Conservation (phyloP, 2,329 filamentous ascomycete genomes). For the Cordyceps pruinosa region DNA sequence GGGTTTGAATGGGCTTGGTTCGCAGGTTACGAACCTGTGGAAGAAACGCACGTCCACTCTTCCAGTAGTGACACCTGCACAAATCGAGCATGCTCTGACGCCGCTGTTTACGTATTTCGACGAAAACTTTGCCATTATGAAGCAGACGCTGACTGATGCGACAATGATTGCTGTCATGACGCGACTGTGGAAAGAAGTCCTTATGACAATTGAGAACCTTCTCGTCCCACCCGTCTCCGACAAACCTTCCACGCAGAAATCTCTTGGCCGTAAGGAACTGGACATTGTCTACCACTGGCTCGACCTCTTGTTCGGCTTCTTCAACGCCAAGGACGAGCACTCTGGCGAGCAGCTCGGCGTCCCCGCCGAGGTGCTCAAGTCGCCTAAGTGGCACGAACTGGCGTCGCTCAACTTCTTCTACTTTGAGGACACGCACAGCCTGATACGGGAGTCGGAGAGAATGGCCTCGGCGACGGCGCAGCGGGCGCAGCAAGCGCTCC, state of each 20-base stretch:
- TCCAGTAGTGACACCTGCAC: slow-evolving; percentile 57
- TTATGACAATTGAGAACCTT: slow-evolving; percentile 82
- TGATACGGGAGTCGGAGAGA: slow-evolving; percentile 90
- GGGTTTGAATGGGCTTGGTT: slow-evolving; percentile 60
- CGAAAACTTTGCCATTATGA: slow-evolving; percentile 99
- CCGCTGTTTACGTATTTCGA: slow-evolving; percentile 92
- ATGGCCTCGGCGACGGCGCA: slow-evolving; percentile 86
- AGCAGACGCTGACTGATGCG: slow-evolving; percentile 84
- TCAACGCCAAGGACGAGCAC: slow-evolving; percentile 84
- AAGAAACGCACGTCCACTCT: slow-evolving; percentile 49
- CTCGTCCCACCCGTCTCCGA: slow-evolving; percentile 92
- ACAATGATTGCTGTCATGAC: slow-evolving; percentile 99
- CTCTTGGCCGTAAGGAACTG: slow-evolving; percentile 77
- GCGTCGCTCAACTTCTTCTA: slow-evolving; percentile 98
- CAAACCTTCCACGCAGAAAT: slow-evolving; percentile 80
- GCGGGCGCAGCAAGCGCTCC: slow-evolving; percentile 62
- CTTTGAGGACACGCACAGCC: slow-evolving; percentile 81
- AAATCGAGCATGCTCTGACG: slow-evolving; percentile 74
- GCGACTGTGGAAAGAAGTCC: slow-evolving; percentile 92
- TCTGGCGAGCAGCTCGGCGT: slow-evolving; percentile 78
- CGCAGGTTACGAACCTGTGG: slow-evolving; percentile 65
- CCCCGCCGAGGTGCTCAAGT: slow-evolving; percentile 84
- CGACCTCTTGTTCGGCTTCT: slow-evolving; percentile 84
- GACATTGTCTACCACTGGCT: slow-evolving; percentile 96
- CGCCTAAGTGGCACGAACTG: slow-evolving; percentile 96